Evolutionary conservation across 805 yeast genomes (phyloP).

Genomic region (Starmerella apis): DNA sequence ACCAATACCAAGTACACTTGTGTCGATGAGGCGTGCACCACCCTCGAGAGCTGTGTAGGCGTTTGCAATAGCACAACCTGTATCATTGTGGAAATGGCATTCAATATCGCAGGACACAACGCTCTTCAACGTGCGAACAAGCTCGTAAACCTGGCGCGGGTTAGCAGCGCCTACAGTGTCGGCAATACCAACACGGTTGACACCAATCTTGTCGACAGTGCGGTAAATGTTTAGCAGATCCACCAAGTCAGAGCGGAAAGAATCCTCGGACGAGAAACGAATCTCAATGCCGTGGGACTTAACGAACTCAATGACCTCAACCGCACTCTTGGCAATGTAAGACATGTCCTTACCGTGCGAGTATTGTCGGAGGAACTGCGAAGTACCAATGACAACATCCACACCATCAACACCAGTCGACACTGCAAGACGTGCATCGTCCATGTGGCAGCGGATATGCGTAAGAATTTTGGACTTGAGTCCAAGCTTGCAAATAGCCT

Average conservation of each 20-base stretch:
- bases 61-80: conserved; percentile 98
- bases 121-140: conserved; percentile 82
- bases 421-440: conserved; percentile 93
- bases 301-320: conserved; percentile 95
- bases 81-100: conserved; percentile 97
- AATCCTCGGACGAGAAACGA: conserved; percentile 93
- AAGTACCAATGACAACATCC: conserved; percentile 95
- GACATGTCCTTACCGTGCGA: conserved; percentile 98
- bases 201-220: conserved; percentile 95
- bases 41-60: conserved; percentile 97
- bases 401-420: conserved; percentile 99
- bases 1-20: conserved; percentile 93
- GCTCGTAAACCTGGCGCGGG: conserved; percentile 97
- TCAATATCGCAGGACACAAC: conserved; percentile 96
- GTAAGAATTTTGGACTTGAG: conserved; percentile 91
- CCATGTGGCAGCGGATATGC: conserved; percentile 98
- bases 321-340: conserved; percentile 88
- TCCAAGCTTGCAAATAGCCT: conserved; percentile 95
- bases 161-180: conserved; percentile 99
- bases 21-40: conserved; percentile 91
- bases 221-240: conserved; percentile 90
- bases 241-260: conserved; percentile 92
- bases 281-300: conserved; percentile 94
- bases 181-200: conserved; percentile 97
- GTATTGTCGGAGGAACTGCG: conserved; percentile 85